Evolutionary conservation across 352 stramenopile species (phyloP).

Genomic region (Phytophthora melonis): DNA sequence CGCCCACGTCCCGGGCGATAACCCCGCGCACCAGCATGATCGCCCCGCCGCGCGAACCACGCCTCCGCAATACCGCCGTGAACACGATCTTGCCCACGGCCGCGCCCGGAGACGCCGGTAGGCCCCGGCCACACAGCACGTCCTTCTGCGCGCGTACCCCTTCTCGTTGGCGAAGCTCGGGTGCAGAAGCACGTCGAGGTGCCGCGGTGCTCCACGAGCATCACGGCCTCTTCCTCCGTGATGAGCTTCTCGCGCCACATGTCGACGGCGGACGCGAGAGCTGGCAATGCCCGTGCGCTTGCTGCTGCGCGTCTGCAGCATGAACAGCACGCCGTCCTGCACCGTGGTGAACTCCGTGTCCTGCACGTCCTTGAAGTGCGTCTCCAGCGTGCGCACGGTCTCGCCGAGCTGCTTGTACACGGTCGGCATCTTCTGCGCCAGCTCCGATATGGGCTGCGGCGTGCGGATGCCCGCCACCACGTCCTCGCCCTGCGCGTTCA

Average conservation of each 20-base stretch:
- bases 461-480: slow-evolving; percentile 37
- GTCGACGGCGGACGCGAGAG: slow-evolving; percentile 34
- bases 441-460: slow-evolving; percentile 35
- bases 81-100: slow-evolving; percentile 41
- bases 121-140: slow-evolving; percentile 29
- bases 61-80: slow-evolving; percentile 28
- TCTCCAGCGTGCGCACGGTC: slow-evolving; percentile 38
- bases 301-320: too few species aligned
- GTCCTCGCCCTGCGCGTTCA: slow-evolving; percentile 36
- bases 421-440: slow-evolving; percentile 32
- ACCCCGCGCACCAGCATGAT: slow-evolving; percentile 36
- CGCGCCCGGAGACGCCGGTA: slow-evolving; percentile 29
- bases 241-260: slow-evolving; percentile 43
- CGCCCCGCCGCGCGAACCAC: slow-evolving; percentile 32
- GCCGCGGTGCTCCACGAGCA: slow-evolving; percentile 37
- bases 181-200: slow-evolving; percentile 34
- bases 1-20: slow-evolving; percentile 33
- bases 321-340: slow-evolving; percentile 9
- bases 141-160: slow-evolving; percentile 34
- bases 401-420: slow-evolving; percentile 39
- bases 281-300: background rate
- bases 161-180: slow-evolving; percentile 38
- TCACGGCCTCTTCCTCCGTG: slow-evolving; percentile 38
- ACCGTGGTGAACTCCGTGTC: slow-evolving; percentile 39
- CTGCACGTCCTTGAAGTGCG: slow-evolving; percentile 41